phyloP scores from a whole-genome alignment of 2,329 filamentous ascomycete genomes.

The Raffaelea deltoideospora region DNA sequence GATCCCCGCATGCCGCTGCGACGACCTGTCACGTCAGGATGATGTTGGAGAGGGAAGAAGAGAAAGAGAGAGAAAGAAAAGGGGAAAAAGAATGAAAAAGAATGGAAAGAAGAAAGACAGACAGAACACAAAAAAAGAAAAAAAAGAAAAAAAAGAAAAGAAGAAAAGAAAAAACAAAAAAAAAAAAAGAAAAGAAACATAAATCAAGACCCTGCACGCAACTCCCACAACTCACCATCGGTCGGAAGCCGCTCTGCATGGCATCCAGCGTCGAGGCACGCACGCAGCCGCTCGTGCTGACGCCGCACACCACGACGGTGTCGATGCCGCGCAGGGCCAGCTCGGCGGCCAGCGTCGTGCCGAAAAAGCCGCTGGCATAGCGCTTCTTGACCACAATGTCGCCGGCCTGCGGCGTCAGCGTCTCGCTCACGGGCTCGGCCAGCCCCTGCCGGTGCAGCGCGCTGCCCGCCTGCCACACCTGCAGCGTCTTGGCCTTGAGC shows the following conservation, averaged over 20 bases:
- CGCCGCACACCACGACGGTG: conserved; percentile 29
- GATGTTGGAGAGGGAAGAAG: no score
- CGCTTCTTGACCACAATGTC: conserved; percentile 25
- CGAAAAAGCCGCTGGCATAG: conserved; percentile 29
- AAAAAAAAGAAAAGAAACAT: neutral
- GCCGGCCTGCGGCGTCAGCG: conserved; percentile 19
- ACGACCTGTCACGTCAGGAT: conserved; percentile 20
- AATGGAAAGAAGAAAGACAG: no score
- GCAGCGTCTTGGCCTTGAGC: conserved; percentile 24
- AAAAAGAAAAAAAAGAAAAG: no score
- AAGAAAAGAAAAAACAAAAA: no score
- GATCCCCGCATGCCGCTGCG: conserved; percentile 27
- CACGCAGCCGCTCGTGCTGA: conserved; percentile 30
- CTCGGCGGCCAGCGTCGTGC: conserved; percentile 26
- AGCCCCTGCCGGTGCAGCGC: conserved; percentile 16
- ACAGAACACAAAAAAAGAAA: no score
- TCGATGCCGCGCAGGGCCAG: conserved; percentile 23
- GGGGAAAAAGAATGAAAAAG: no score
- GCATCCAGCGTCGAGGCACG: conserved; percentile 27
- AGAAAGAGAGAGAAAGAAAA: no score
- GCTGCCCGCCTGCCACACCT: conserved; percentile 24
- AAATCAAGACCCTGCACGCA: no score
- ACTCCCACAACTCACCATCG: conserved; percentile 28
- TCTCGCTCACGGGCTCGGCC: conserved; percentile 19
- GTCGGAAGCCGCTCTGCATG: conserved; percentile 27